Conservation (phyloP, 108 stramenopile genomes). For the Nannochloropsis granulata region DNA sequence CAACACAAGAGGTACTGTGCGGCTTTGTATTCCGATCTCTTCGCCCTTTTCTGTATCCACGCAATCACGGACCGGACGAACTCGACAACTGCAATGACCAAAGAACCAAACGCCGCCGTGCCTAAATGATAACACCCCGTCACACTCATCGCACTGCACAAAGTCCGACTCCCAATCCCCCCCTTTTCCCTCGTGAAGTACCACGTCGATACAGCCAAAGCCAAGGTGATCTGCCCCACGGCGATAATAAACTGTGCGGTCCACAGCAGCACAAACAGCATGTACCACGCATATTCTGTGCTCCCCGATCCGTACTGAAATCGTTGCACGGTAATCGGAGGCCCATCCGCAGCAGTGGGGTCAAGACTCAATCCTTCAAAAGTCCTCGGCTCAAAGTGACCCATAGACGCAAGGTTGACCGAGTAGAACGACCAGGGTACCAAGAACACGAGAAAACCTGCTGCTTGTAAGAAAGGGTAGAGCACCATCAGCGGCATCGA, state of each 20-base stretch:
- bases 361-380: neutral
- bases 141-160: slow-evolving; percentile 40
- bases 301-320: neutral
- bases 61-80: slow-evolving; percentile 64
- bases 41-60: slow-evolving; percentile 62
- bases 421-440: slow-evolving; percentile 37
- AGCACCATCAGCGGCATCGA: slow-evolving; percentile 56
- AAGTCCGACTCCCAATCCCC: slow-evolving; percentile 49
- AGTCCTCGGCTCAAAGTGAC: neutral
- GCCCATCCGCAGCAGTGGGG: neutral
- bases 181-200: slow-evolving; percentile 68
- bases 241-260: slow-evolving; percentile 75
- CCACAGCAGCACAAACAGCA: slow-evolving; percentile 84
- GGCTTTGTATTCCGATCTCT: neutral
- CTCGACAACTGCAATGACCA: slow-evolving; percentile 75
- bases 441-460: slow-evolving; percentile 31
- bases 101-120: slow-evolving; percentile 81
- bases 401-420: slow-evolving; percentile 32
- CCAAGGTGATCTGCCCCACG: slow-evolving; percentile 67
- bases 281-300: slow-evolving; percentile 27
- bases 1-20: slow-evolving; percentile 61
- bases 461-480: slow-evolving; percentile 46
- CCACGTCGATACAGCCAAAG: slow-evolving; percentile 54
- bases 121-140: slow-evolving; percentile 65
- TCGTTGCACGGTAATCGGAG: neutral